Evolutionary conservation across 805 yeast species (phyloP).

Genomic region (Candida peoriensis): DNA sequence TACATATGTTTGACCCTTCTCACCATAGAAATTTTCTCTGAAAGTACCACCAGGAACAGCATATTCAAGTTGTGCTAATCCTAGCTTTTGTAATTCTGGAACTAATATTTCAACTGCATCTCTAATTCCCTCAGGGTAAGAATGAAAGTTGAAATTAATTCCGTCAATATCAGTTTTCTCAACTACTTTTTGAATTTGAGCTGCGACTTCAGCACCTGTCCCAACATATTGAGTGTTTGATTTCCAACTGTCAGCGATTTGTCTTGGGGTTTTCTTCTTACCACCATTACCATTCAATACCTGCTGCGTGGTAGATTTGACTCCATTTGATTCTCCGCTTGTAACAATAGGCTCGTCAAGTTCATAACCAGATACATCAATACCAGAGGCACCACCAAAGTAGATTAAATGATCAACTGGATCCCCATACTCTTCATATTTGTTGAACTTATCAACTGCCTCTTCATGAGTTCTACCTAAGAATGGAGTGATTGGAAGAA

Average conservation of each 20-base stretch:
- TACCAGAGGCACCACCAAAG: constrained; percentile 40
- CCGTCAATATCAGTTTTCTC: constrained; percentile 37
- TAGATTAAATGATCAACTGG: constrained; percentile 36
- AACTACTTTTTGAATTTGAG: constrained; percentile 35
- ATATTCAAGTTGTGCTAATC: constrained; percentile 29
- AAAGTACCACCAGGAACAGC: constrained; percentile 28
- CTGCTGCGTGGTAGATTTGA: neutral
- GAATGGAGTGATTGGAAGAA: constrained; percentile 30
- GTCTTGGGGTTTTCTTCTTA: neutral
- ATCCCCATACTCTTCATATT: constrained; percentile 28
- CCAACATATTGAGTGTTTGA: constrained; percentile 27
- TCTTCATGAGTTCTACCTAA: constrained; percentile 36
- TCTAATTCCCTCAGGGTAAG: constrained; percentile 35
- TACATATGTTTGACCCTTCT: constrained; percentile 17
- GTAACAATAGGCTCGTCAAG: constrained; percentile 35
- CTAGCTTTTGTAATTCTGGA: constrained; percentile 34
- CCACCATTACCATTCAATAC: neutral
- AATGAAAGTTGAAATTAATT: constrained; percentile 34
- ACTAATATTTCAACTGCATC: constrained; percentile 32
- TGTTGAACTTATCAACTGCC: constrained; percentile 32
- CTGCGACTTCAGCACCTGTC: constrained; percentile 34
- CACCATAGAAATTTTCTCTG: constrained; percentile 29
- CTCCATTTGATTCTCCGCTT: constrained; percentile 7
- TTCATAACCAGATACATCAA: constrained; percentile 38
- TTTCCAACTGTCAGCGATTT: constrained; percentile 22